Conservation (phyloP, 2,329 filamentous ascomycete species). For the Endothia cerciana region DNA sequence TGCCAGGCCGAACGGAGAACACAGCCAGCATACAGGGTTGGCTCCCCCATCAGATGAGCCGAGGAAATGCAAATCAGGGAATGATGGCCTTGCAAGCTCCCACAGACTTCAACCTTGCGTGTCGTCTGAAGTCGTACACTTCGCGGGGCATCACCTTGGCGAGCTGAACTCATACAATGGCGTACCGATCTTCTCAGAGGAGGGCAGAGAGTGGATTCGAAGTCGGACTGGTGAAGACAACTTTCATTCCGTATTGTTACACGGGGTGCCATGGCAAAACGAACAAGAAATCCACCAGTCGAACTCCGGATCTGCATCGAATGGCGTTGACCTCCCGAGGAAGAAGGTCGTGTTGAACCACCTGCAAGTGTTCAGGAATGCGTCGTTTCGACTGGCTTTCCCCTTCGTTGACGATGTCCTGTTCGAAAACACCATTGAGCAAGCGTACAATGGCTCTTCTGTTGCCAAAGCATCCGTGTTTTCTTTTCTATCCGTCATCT, state of each 20-base stretch:
- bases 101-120: neutral
- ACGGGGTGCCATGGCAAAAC: conserved; percentile 12
- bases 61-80: neutral
- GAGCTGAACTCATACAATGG: conserved; percentile 51
- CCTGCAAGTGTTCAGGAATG: neutral
- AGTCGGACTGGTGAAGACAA: conserved; percentile 47
- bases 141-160: conserved; percentile 51
- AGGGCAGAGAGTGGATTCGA: conserved; percentile 53
- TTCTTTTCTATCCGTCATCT: conserved; percentile 49
- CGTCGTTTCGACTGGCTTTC: conserved; percentile 46
- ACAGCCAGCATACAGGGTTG: neutral
- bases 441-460: conserved; percentile 32
- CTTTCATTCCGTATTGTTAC: conserved; percentile 35
- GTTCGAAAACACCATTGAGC: conserved; percentile 49
- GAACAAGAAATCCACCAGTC: neutral
- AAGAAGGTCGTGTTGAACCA: conserved; percentile 37
- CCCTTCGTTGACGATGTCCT: conserved; percentile 52
- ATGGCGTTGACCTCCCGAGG: conserved; percentile 41
- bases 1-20: neutral
- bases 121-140: conserved; percentile 42
- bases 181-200: conserved; percentile 52
- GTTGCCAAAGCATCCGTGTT: conserved; percentile 52
- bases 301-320: neutral
- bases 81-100: neutral
- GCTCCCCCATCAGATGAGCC: neutral